Evolutionary conservation across 2,329 filamentous ascomycete species (phyloP).

Genomic region (Bipolaris cookei): DNA sequence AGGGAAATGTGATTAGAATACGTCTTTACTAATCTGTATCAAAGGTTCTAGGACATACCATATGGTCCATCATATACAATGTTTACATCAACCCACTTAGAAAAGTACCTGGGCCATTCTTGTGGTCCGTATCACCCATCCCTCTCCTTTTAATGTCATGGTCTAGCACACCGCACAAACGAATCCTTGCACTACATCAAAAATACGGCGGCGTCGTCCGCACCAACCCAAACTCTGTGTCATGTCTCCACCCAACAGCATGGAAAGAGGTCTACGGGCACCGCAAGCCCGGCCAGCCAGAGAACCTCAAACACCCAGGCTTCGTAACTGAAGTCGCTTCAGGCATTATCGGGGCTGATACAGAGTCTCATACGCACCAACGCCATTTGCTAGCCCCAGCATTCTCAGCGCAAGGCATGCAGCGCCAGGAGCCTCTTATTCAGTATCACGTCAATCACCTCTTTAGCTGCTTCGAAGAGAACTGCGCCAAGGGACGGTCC

Average conservation of each 20-base stretch:
- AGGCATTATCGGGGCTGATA: constrained; percentile 10
- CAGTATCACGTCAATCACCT: constrained; percentile 2
- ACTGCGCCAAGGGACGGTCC: no score
- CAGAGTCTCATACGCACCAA: constrained; percentile 5
- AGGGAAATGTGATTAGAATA: neutral
- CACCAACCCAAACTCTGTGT: constrained; percentile 23
- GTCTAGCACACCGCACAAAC: constrained; percentile 6
- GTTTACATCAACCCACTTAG: constrained; percentile 2
- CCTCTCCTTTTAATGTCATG: constrained; percentile 6
- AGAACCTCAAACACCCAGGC: constrained; percentile 13
- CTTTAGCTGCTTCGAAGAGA: constrained; percentile 6
- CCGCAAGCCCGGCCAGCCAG: constrained; percentile 7
- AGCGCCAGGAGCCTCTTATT: constrained; percentile 12
- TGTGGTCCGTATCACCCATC: constrained; percentile 7
- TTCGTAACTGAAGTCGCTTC: constrained; percentile 12
- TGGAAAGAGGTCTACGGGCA: constrained; percentile 15
- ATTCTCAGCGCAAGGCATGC: constrained; percentile 9
- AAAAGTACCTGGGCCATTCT: constrained; percentile 2
- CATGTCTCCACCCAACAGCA: constrained; percentile 13
- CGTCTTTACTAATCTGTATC: neutral
- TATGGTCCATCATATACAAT: constrained; percentile 3
- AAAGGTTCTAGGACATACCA: neutral
- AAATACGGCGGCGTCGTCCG: constrained; percentile 25
- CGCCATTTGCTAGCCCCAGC: constrained; percentile 7
- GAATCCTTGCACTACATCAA: constrained; percentile 17